phyloP scores from a whole-genome alignment of 164 flowering plant species.

The Berberis thunbergii region DNA sequence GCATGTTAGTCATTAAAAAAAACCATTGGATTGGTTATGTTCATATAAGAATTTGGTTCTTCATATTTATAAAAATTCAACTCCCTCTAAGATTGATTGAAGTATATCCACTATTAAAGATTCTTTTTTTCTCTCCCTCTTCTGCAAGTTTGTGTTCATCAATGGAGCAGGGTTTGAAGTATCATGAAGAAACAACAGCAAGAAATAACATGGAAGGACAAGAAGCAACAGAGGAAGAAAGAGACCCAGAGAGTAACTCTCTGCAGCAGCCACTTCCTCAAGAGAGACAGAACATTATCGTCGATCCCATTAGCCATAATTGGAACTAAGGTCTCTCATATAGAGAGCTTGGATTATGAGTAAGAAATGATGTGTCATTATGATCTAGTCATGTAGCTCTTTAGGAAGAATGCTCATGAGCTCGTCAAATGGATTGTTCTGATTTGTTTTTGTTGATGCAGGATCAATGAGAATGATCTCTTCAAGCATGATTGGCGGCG shows the following conservation, averaged over 20 bases:
- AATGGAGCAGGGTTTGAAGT: slow-evolving; percentile 27
- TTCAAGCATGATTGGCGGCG: slow-evolving; percentile 98
- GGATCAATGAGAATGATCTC: slow-evolving; percentile 90
- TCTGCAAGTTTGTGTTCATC: not conserved
- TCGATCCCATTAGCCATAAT: slow-evolving; percentile 67
- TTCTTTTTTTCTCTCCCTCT: not conserved
- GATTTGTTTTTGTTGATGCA: slow-evolving; percentile 17
- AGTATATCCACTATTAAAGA: not conserved
- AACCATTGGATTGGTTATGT: too few relatives aligned
- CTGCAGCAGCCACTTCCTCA: slow-evolving; percentile 59
- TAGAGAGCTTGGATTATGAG: slow-evolving; percentile 96
- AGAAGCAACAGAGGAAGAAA: slow-evolving; percentile 25
- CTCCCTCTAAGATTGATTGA: not conserved
- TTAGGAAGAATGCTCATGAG: not conserved
- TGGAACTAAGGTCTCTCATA: slow-evolving; percentile 77
- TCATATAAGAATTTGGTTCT: too few relatives aligned
- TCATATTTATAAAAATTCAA: not conserved
- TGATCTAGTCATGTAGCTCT: too few relatives aligned
- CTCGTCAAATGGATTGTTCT: slow-evolving; percentile 1
- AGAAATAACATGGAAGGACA: slow-evolving; percentile 15
- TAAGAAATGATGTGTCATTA: slow-evolving; percentile 14
- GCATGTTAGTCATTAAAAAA: too few relatives aligned
- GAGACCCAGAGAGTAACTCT: slow-evolving; percentile 66
- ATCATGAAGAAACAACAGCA: slow-evolving; percentile 16
- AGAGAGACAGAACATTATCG: slow-evolving; percentile 56